Base-by-base conservation (phyloP, 2,329 filamentous ascomycete genomes). In the Fusarium multiceps region DNA sequence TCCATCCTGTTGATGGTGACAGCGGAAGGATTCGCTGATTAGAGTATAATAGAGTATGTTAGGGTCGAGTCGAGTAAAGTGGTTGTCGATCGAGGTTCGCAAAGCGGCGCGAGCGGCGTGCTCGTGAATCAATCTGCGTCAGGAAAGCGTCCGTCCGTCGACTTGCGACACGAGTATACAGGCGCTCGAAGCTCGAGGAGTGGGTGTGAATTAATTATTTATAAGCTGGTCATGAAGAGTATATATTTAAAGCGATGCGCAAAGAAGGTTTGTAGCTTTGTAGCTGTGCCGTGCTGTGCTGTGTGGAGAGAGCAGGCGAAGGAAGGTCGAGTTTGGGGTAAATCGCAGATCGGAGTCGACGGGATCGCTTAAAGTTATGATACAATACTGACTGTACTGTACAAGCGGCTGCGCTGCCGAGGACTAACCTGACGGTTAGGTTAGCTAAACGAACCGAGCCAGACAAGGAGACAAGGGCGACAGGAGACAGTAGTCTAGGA, bases 1-100 rank as follows among this genome's bases (percentile, higher is more conserved):
- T 88, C 77, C 78, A 80, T 80, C 61, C 59, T 69, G 59, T 49
- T 48, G n/a, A 37, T 42, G 21, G 34, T 18, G 27, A 21, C 27
- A 45, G 32, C 37, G 23, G 23, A 53, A 21, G 21, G 14, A 20
- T 18, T 53, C 34, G 49, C 21, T 21, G 20, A 53, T 53, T 42
- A 53, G n/a, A 16, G 47, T 50, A 50, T 37, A 28, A 34, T 42
- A 51, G 10, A 42, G 30, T 41, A 23, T 16, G 20, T 10, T 50
- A 27, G 42, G 18, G 43, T 50, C 28, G 34, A 13, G 40, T 21
- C 50, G 32, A 45, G 45, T 37, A 48, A 41, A 51, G 34, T 40
- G 11, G 30, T 66, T 30, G 54, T n/a, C 60, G 46, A 32, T 46
- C 45, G 50, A 43, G 48, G 41, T 55, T 51, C 41, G 34, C 49